Evolutionary conservation across 495 filamentous ascomycete species (phyloP).

Genomic region (Aspergillus baeticus): DNA sequence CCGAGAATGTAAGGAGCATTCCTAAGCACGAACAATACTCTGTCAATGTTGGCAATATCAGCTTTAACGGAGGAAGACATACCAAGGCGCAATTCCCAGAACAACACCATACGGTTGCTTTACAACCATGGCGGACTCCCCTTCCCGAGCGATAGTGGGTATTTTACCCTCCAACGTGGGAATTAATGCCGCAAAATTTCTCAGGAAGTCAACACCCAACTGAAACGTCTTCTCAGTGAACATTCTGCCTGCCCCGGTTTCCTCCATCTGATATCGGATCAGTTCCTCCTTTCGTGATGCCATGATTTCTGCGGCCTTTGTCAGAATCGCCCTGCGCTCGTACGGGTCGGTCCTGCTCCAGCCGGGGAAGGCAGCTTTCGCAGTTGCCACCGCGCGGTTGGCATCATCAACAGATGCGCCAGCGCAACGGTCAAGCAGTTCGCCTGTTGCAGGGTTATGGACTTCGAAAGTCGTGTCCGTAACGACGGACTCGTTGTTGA

Average conservation of each 20-base stretch:
- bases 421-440: constrained; percentile 59
- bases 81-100: constrained; percentile 84
- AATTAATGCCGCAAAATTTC: constrained; percentile 71
- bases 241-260: constrained; percentile 59
- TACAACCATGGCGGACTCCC: constrained; percentile 64
- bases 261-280: constrained; percentile 58
- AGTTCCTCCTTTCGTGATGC: constrained; percentile 62
- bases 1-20: constrained; percentile 65
- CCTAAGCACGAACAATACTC: constrained; percentile 34
- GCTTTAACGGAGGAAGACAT: constrained; percentile 14
- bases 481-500: constrained; percentile 66
- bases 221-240: constrained; percentile 65
- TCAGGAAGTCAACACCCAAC: constrained; percentile 56
- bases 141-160: constrained; percentile 53
- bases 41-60: not conserved
- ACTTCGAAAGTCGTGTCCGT: constrained; percentile 65
- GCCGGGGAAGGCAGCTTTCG: constrained; percentile 64
- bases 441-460: constrained; percentile 59
- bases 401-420: constrained; percentile 64
- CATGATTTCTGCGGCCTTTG: constrained; percentile 69
- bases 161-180: constrained; percentile 58
- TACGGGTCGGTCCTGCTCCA: constrained; percentile 66
- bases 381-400: constrained; percentile 51
- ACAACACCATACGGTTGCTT: constrained; percentile 83
- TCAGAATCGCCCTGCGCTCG: constrained; percentile 67